A percentile compares a stretch with the other conserved stretches of the same genome.
Evolutionary conservation across 2,329 filamentous ascomycete genomes (phyloP).

Genomic region (Diplodia corticola): DNA sequence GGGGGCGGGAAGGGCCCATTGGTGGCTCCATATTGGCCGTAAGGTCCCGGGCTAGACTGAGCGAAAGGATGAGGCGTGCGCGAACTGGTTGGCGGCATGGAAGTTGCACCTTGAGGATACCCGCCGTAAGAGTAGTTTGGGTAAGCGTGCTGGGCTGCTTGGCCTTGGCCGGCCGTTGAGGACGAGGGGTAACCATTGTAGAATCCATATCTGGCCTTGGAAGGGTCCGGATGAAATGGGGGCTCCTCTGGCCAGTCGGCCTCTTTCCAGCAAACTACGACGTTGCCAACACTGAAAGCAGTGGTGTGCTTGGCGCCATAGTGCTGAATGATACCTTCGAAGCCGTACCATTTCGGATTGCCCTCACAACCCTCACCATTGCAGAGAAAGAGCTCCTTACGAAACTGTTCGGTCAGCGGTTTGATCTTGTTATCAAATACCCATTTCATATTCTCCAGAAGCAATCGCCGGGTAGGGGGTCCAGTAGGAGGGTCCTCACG

Average conservation of each 20-base stretch:
- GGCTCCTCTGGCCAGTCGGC: slow-evolving; percentile 75
- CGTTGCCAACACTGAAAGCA: slow-evolving; percentile 66
- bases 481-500: slow-evolving; percentile 52
- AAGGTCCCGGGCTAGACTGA: slow-evolving; percentile 40
- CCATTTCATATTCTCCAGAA: slow-evolving; percentile 85
- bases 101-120: slow-evolving; percentile 40
- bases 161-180: slow-evolving; percentile 26
- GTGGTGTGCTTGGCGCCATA: slow-evolving; percentile 80
- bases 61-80: slow-evolving; percentile 30
- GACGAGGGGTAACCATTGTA: slow-evolving; percentile 33
- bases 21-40: slow-evolving; percentile 34
- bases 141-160: slow-evolving; percentile 30
- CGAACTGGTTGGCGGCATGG: slow-evolving; percentile 39
- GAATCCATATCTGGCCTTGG: slow-evolving; percentile 43
- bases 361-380: slow-evolving; percentile 61
- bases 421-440: slow-evolving; percentile 77
- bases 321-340: slow-evolving; percentile 79
- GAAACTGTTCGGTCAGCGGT: slow-evolving; percentile 63
- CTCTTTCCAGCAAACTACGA: slow-evolving; percentile 73
- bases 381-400: slow-evolving; percentile 76
- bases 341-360: slow-evolving; percentile 67
- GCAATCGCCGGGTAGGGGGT: slow-evolving; percentile 62
- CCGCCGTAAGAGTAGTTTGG: slow-evolving; percentile 35
- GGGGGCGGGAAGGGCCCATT: slow-evolving; percentile 41
- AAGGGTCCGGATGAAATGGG: slow-evolving; percentile 68